phyloP scores from a whole-genome alignment of 495 filamentous ascomycete species.

The Darksidea phi region DNA sequence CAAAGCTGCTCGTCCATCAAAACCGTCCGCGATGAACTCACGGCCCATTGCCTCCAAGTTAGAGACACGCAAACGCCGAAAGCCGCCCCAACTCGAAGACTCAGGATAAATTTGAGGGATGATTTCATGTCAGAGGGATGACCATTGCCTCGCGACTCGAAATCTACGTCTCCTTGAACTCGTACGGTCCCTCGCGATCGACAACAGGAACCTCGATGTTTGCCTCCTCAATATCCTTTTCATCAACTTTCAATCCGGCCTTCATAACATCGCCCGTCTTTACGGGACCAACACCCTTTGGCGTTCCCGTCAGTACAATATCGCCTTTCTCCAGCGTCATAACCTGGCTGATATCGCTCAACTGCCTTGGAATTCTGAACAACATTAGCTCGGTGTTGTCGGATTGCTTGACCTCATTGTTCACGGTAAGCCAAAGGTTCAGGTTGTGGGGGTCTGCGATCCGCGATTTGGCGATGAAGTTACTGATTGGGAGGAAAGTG shows the following conservation, averaged over 20 bases:
- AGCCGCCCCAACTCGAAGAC: too few relatives aligned
- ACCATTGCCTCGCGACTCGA: not conserved
- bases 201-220: constrained; percentile 80
- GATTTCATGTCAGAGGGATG: not conserved
- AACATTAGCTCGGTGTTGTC: constrained; percentile 91
- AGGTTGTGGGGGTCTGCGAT: constrained; percentile 87
- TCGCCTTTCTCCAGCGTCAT: constrained; percentile 92
- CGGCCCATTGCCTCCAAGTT: too few relatives aligned
- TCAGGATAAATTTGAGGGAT: not conserved
- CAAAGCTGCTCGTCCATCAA: too few relatives aligned
- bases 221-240: constrained; percentile 82
- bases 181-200: constrained; percentile 58
- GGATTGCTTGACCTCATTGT: constrained; percentile 68
- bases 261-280: constrained; percentile 84
- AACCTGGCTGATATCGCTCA: constrained; percentile 89
- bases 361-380: constrained; percentile 77
- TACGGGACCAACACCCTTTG: constrained; percentile 90
- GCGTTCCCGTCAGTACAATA: constrained; percentile 90
- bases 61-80: too few relatives aligned
- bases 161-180: constrained; percentile 62
- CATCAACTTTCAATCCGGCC: constrained; percentile 76
- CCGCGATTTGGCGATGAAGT: constrained; percentile 69
- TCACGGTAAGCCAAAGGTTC: constrained; percentile 79
- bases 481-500: constrained; percentile 85
- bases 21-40: too few relatives aligned